Evolutionary conservation across 1,139 yeast species (phyloP), one percentile per base, ranked within the genome.

Genomic region (Yamadazyma sp.): DNA sequence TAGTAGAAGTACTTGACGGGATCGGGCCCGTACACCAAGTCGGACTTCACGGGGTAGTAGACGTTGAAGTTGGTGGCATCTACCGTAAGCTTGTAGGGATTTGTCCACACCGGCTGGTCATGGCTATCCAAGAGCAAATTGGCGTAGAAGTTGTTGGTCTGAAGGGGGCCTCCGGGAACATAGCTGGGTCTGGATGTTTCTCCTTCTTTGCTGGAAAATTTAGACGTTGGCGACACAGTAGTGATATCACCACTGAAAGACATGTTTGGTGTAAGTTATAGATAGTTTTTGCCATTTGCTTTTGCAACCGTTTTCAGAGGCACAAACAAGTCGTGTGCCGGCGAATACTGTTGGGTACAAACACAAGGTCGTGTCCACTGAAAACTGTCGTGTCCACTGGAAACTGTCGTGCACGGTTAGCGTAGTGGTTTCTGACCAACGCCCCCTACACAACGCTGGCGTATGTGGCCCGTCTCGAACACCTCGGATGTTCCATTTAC

Each of bases 101-200:
- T 87, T 0, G 89, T 77, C 81, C 84, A 86, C 1, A 80, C 75
- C 24, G 66, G 81, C 35, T 75, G 61, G 8, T 72, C 73, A 49
- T 83, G 88, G 33, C 64, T 62, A 0, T 73, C 92, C 17, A 86
- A 70, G 37, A 87, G 61, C 56, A 86, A 59, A 59, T 87, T 87
- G 5, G 86, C 82, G 56, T 84, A 87, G 59, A 87, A 87, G 57
- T 85, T 84, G 64, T 87, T 87, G 12, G 95, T 87, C 45, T 79
- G 78, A 31, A 81, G 67, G 3, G 91, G 85, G 7, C 28, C 22
- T 3, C 38, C 26, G 37, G 61, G 58, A 16, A 39, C 33, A 29
- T 38, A 41, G 32, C 20, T 12, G 15, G 47, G 47, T 26, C 41
- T 17, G 64, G 64, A 33, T 73, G 80, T 32, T 67, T 83, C 74